Base-by-base conservation (phyloP, 2,329 filamentous ascomycete genomes). In the Lojkania enalia region DNA sequence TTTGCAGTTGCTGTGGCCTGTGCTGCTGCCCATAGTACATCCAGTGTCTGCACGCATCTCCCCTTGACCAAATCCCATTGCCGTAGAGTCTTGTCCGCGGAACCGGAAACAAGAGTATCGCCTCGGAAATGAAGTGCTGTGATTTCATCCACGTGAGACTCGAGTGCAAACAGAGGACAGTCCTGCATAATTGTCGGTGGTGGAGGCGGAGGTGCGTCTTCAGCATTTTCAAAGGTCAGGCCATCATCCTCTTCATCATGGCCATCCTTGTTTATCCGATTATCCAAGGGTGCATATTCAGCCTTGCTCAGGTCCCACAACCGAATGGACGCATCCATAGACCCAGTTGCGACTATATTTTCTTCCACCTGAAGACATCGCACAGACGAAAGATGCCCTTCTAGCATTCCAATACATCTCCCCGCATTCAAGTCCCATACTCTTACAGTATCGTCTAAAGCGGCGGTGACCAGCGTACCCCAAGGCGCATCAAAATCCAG, bases 21-120 rank as follows among this genome's bases (percentile, higher is more conserved):
- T 2, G 94, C 91, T 3, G 94, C 91, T 7, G 94, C 94, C 94
- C 94, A 99, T 68, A 99, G 87, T 5, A 99, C 92, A 71, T 99
- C 94, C 37, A 99, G 77, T 2, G 94, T 99, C 72, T 99, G 94
- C 42, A 99, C 88, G 69, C 94, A 97, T 37, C 94, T 87, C n/a
- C 94, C 94, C 68, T 91, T 96, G 61, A 92, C 88, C 38, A 99
- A 79, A 75, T 99, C 94, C 94, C 94, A 99, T 69, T 99, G 94
- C 33, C 94, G 85, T 43, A 99, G 77, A 1, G 94, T 99, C 78
- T 99, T 99, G 74, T 99, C 94, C 0, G 94, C 87, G 5, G 92
- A 97, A 11, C 94, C 94, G 2, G 94, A 99, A 21, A 99, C 90
- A 13, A 99, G 80, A 0, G 89, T 90, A 56, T 96, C 86, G 43